These are phyloP conservation scores for Eucalyptus sideroxylon DNA, from an alignment of 345 rosid genomes.

Conservation along the genomic window DNA sequence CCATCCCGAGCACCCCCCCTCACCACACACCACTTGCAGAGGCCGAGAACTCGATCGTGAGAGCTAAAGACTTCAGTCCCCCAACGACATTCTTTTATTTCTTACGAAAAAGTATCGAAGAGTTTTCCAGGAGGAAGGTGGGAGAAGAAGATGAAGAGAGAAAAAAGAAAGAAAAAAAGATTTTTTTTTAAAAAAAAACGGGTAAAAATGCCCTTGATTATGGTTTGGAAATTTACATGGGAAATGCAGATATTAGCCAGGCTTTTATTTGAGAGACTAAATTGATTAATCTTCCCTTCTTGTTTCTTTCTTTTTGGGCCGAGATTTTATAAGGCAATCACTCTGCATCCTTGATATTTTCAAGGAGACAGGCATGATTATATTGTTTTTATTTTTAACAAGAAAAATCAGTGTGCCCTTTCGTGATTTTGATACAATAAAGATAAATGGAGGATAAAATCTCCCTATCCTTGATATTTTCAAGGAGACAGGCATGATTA, in stretches of 20 bases:
- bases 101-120: not conserved
- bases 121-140: not conserved
- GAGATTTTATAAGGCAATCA: too few species aligned
- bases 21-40: conserved; percentile 19
- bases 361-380: not conserved
- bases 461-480: too few species aligned
- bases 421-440: too few species aligned
- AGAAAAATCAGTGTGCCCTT: too few species aligned
- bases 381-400: too few species aligned
- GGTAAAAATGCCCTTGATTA: not conserved
- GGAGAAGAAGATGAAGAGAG: not conserved
- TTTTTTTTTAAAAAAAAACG: too few species aligned
- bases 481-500: too few species aligned
- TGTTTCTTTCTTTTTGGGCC: too few species aligned
- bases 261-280: not conserved
- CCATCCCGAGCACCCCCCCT: conserved; percentile 22
- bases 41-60: conserved; percentile 54
- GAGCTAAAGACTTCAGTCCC: not conserved
- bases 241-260: not conserved
- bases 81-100: too few species aligned
- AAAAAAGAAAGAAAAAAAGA: too few species aligned
- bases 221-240: not conserved
- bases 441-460: too few species aligned
- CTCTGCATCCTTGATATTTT: not conserved
- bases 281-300: not conserved